These are phyloP conservation scores for Clitopilus hobsonii DNA, from an alignment of 768 basidiomycete genomes.

Conservation along the genomic window DNA sequence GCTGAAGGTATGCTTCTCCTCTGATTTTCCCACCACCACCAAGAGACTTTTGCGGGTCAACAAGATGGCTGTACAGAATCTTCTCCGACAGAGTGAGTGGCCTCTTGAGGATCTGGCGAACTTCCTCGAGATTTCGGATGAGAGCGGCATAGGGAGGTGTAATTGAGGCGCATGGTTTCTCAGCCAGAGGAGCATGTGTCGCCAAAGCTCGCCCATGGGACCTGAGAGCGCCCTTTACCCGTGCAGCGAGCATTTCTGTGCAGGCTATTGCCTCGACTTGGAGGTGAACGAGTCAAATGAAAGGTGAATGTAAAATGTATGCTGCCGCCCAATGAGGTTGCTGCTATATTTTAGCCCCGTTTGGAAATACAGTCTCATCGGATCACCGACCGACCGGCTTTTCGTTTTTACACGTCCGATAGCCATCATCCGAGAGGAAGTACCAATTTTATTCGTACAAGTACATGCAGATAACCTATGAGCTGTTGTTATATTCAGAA, in stretches of 20 bases:
- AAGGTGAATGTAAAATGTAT: not conserved
- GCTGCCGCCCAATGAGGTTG: not conserved
- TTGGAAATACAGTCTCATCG: not conserved
- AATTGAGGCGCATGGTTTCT: conserved; percentile 53
- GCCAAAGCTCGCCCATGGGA: conserved; percentile 24
- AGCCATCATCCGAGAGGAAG: not conserved
- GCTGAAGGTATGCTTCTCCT: conserved; percentile 87
- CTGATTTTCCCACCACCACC: conserved; percentile 63
- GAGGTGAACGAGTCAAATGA: not conserved
- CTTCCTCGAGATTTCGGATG: conserved; percentile 62
- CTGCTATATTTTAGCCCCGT: not conserved
- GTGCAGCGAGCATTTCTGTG: not conserved
- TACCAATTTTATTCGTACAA: not conserved
- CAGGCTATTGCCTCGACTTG: not conserved
- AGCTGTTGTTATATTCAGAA: not conserved
- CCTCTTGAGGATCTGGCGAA: conserved; percentile 64
- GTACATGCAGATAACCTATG: not conserved
- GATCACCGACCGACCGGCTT: not conserved
- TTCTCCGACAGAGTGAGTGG: conserved; percentile 97
- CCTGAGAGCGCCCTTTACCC: not conserved
- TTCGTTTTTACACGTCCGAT: no score
- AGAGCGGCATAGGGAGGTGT: conserved; percentile 81
- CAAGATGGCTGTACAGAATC: conserved; percentile 91
- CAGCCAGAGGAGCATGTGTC: conserved; percentile 28
- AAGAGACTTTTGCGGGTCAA: conserved; percentile 71